Evolutionary conservation across 148 eudicot species (phyloP).

Genomic region (Selenicereus undatus): DNA sequence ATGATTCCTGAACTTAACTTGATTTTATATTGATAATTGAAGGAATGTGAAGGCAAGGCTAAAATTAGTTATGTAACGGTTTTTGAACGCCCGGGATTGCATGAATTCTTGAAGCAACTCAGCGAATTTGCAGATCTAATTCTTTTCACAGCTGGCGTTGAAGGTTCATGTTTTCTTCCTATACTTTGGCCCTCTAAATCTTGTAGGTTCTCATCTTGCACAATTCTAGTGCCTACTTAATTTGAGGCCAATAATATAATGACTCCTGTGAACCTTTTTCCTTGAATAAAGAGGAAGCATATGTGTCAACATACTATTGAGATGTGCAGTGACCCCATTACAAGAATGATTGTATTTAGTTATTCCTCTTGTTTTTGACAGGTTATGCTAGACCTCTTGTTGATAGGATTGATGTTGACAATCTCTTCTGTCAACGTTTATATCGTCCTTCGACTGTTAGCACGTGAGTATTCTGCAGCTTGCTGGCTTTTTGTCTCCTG

Average conservation of each 20-base stretch:
- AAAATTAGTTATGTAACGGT: conserved; percentile 95
- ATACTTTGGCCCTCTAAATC: too few relatives aligned
- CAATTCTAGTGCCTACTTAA: background rate
- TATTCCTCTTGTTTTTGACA: conserved; percentile 26
- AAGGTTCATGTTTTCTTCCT: conserved; percentile 50
- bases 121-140: conserved; percentile 92
- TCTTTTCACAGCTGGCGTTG: conserved; percentile 95
- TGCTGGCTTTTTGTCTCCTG: background rate
- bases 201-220: too few relatives aligned
- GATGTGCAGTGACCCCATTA: background rate
- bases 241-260: background rate
- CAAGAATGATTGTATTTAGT: background rate
- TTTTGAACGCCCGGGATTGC: conserved; percentile 97
- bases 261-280: background rate
- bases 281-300: background rate
- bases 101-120: conserved; percentile 72
- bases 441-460: conserved; percentile 83
- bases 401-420: conserved; percentile 71
- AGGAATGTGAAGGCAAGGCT: conserved; percentile 93
- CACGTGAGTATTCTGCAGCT: conserved; percentile 60
- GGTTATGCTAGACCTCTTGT: conserved; percentile 97
- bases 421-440: conserved; percentile 57
- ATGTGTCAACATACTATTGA: background rate
- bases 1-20: conserved; percentile 14
- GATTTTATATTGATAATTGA: conserved; percentile 22